Conservation (phyloP, 2,329 filamentous ascomycete species). For the Fusarium transvaalense region DNA sequence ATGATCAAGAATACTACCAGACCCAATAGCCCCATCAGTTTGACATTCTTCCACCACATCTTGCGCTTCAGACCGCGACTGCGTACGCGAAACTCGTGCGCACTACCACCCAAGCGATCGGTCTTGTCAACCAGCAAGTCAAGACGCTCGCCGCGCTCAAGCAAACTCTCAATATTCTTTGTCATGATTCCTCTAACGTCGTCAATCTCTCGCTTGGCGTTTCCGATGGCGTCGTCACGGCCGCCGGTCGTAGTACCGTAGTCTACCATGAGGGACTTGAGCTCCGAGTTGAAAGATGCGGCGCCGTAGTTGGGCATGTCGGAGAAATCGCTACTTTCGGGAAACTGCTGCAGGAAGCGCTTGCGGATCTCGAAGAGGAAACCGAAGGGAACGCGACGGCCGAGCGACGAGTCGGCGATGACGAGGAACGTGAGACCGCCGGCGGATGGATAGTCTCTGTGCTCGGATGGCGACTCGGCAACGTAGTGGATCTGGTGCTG, state of each 20-base stretch:
- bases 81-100: conserved; percentile 89
- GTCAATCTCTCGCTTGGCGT: conserved; percentile 90
- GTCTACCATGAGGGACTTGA: conserved; percentile 83
- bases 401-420: conserved; percentile 82
- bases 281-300: conserved; percentile 83
- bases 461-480: conserved; percentile 80
- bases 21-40: conserved; percentile 84
- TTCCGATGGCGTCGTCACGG: conserved; percentile 83
- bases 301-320: conserved; percentile 90
- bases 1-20: conserved; percentile 75
- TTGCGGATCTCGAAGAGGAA: conserved; percentile 92
- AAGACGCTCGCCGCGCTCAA: conserved; percentile 92
- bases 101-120: conserved; percentile 87
- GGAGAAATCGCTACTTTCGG: conserved; percentile 76
- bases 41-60: conserved; percentile 99
- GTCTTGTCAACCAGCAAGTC: conserved; percentile 97
- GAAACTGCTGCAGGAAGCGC: conserved; percentile 81
- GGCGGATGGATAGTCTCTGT: conserved; percentile 69
- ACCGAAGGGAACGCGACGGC: conserved; percentile 90
- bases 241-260: conserved; percentile 83
- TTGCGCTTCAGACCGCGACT: conserved; percentile 86
- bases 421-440: conserved; percentile 93
- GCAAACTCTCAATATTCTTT: conserved; percentile 89
- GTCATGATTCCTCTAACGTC: conserved; percentile 95
- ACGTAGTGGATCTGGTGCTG: conserved; percentile 96